Evolutionary conservation across 176 grass and related monocot species (phyloP), one percentile per base, ranked within the genome.

Genomic region (Carex scoparia): DNA sequence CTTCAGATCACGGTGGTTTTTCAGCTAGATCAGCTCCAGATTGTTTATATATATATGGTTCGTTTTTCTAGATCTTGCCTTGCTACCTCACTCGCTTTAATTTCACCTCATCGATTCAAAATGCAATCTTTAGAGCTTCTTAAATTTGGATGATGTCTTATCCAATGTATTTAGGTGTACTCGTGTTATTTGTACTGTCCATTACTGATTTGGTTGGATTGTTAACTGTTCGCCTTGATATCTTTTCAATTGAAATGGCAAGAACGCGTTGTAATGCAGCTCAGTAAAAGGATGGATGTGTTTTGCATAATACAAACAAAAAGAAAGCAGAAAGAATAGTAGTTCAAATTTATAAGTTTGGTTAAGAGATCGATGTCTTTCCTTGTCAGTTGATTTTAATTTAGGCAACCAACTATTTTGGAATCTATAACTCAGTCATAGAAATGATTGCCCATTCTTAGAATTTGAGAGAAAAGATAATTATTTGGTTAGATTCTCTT

Each of bases 1-100:
- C 57, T 49, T 44, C 57, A 12, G 57, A 46, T 65, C 79, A 30
- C 51, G 15, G 57, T 46, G 4, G 15, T 81, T 16, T 16, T 81
- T 13, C 58, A 81, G 57, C 12, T 40, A 4, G 35, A 42, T 65
- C 79, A 42, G 31, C 12, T n/a, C 56, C 8, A 64, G 31, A 64
- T 58, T 60, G 9, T 42, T 23, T 11, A 40, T 40, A 40, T 40
- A 40, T 58, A 13, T n/a, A 81, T 81, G 79, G 79, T 62, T 42
- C 58, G 79, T 81, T 81, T 61, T 46, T 49, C 59, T 61, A 62
- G 31, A 63, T 81, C 79, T 81, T 9, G 40, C 32, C 5, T 81
- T 65, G 7, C 53, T 63, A 63, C 42, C 14, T 59, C 46, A 27
- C 56, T 33, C 12, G 12, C 8, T 79, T 57, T 77, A 60, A 59